These are phyloP conservation scores for Scheffersomyces illinoinensis DNA, from an alignment of 1,139 yeast species.

Conservation along the genomic window DNA sequence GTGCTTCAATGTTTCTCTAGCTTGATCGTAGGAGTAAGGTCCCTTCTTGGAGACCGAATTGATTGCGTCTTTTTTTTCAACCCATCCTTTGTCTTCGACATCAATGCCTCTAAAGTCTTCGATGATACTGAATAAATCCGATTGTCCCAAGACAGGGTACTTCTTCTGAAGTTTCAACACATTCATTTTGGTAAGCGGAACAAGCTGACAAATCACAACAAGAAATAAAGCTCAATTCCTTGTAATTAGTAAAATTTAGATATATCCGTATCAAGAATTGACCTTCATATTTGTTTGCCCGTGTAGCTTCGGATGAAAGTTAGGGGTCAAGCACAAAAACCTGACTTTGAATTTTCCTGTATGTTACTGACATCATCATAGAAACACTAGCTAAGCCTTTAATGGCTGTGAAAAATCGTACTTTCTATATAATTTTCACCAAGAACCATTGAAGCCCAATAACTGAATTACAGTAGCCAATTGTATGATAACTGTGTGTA, in stretches of 20 bases:
- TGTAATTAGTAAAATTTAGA: not conserved
- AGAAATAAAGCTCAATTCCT: not conserved
- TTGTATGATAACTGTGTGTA: no score
- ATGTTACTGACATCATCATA: not conserved
- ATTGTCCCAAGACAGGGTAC: conserved; percentile 82
- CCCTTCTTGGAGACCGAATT: conserved; percentile 82
- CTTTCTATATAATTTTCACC: not conserved
- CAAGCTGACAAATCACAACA: not conserved
- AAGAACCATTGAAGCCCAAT: not conserved
- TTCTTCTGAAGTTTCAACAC: conserved; percentile 66
- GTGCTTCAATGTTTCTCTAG: conserved; percentile 86
- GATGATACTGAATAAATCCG: conserved; percentile 79
- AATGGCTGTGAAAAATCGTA: not conserved
- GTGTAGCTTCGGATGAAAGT: not conserved
- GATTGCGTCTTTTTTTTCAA: conserved; percentile 86
- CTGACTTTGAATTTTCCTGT: not conserved
- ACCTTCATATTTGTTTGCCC: not conserved
- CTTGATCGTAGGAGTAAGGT: conserved; percentile 82
- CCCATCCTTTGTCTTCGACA: conserved; percentile 92
- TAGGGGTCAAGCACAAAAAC: not conserved
- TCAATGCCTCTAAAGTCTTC: conserved; percentile 80
- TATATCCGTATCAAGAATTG: not conserved
- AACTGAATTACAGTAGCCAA: not conserved
- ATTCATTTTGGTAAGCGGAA: conserved; percentile 31
- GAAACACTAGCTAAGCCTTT: not conserved